Base-by-base conservation (phyloP, 1,139 yeast genomes). In the Neolecta irregularis region DNA sequence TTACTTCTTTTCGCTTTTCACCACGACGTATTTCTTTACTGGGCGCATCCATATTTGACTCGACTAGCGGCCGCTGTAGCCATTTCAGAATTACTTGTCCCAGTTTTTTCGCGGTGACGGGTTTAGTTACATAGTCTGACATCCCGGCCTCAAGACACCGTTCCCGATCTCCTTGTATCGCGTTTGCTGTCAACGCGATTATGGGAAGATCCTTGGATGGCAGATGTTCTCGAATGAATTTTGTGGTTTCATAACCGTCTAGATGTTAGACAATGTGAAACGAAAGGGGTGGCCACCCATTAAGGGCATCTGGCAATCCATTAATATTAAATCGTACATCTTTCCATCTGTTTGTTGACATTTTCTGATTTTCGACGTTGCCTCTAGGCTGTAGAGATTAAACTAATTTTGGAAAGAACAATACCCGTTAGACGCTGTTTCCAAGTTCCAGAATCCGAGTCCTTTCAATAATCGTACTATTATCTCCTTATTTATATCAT, bases 271-370 rank as follows among this genome's bases (percentile, higher is more conserved):
- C n/a, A n/a, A n/a, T n/a, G n/a, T n/a, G n/a, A n/a, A 12, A 2
- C 5, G 25, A 8, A 8, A 29, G 11, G 20, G 17, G 17, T 34
- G 38, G 4, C 46, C 46, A 40, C 67, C 71, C 51, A 64, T 65
- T 15, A 62, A 52, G 2, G 73, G 73, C 69, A 67, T 65, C 46
- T 67, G 73, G 33, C 67, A 65, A 48, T 67, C 73, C 72, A 67
- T 66, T 38, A 67, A 53, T 3, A 67, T 60, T n/a, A n/a, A 58
- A 48, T 69, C 70, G 46, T 66, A 67, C 21, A 50, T 56, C 56
- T 29, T 53, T 54, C 17, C 58, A 61, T 2, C 13, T 30, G 13
- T 6, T 24, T 12, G 12, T 24, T n/a, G n/a, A n/a, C n/a, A n/a
- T n/a, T n/a, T n/a, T n/a, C n/a, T n/a, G n/a, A n/a, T n/a, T n/a